These are phyloP conservation scores for Microthlaspi erraticum DNA, from an alignment of 345 rosid species.

Conservation along the genomic window DNA sequence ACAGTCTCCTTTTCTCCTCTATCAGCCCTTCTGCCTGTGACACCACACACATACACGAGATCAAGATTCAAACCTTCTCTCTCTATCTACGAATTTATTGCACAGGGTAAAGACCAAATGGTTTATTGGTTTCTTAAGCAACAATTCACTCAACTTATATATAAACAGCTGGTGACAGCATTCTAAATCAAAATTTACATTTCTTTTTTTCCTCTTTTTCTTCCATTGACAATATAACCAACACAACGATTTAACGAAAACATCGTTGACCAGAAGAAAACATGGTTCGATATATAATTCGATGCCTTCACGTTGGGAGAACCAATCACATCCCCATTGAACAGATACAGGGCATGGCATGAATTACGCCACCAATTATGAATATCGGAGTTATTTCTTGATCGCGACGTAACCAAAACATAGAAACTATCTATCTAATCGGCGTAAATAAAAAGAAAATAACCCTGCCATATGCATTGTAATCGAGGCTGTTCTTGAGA, in stretches of 20 bases:
- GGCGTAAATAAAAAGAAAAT: not conserved
- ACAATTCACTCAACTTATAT: conserved; percentile 18
- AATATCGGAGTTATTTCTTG: not conserved
- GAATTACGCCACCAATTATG: not conserved
- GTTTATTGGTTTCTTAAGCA: conserved; percentile 14
- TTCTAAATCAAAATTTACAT: not conserved
- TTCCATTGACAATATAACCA: conserved; percentile 1
- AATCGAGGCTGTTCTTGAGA: conserved; percentile 60
- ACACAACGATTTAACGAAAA: not conserved
- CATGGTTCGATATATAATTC: conserved; percentile 2
- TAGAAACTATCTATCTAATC: not conserved
- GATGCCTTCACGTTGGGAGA: conserved; percentile 19
- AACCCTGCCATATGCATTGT: conserved; percentile 88
- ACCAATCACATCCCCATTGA: conserved; percentile 4
- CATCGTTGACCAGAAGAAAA: conserved; percentile 24
- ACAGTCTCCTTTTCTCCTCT: conserved; percentile 62
- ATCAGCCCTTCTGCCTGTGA: conserved; percentile 80
- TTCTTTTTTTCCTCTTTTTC: not conserved
- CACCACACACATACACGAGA: conserved; percentile 2
- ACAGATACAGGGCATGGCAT: conserved; percentile 10
- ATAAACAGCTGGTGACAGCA: conserved; percentile 38
- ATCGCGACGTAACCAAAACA: not conserved
- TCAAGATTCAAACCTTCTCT: not conserved
- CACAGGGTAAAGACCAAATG: not conserved
- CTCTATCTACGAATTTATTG: not conserved